These are phyloP conservation scores for Verticillium albo-atrum DNA, from an alignment of 2,329 filamentous ascomycete genomes.

Conservation along the genomic window DNA sequence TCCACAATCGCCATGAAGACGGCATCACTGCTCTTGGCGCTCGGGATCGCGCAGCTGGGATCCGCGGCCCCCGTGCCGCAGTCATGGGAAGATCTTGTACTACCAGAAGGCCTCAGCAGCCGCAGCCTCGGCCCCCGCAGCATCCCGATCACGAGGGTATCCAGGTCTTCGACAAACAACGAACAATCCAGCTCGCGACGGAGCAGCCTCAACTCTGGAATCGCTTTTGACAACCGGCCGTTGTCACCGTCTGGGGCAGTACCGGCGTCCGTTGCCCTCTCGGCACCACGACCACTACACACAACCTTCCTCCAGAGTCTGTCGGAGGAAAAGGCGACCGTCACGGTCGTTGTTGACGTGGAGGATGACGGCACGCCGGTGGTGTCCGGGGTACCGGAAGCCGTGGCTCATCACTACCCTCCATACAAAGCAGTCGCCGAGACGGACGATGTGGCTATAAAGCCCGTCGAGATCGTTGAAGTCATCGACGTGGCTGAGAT, in stretches of 20 bases:
- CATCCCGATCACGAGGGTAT: not conserved
- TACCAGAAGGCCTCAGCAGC: not conserved
- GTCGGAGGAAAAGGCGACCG: not conserved
- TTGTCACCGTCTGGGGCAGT: conserved; percentile 4
- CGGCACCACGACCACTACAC: conserved; percentile 6
- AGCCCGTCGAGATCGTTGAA: not conserved
- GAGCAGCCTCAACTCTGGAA: conserved; percentile 1
- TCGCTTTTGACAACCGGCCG: conserved; percentile 8
- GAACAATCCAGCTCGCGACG: not conserved
- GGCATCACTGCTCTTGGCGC: conserved; percentile 4
- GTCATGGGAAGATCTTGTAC: conserved; percentile 5
- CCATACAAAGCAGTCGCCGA: not conserved
- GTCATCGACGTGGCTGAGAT: not conserved
- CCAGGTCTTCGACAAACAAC: not conserved
- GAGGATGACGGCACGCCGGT: conserved; percentile 7
- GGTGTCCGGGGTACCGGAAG: not conserved
- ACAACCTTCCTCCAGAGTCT: conserved; percentile 10
- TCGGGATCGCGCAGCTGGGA: conserved; percentile 1
- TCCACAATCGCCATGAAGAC: conserved; percentile 6
- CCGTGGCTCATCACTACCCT: not conserved
- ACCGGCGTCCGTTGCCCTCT: conserved; percentile 7
- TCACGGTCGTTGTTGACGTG: conserved; percentile 9
- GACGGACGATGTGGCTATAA: conserved; percentile 1
- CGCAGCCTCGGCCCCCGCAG: not conserved
- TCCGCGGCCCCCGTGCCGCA: conserved; percentile 8